A percentile compares a stretch with the other conserved stretches of the same genome.
These are phyloP conservation scores for Fusarium tjaetaba DNA, from an alignment of 2,329 filamentous ascomycete genomes.

Conservation along the genomic window DNA sequence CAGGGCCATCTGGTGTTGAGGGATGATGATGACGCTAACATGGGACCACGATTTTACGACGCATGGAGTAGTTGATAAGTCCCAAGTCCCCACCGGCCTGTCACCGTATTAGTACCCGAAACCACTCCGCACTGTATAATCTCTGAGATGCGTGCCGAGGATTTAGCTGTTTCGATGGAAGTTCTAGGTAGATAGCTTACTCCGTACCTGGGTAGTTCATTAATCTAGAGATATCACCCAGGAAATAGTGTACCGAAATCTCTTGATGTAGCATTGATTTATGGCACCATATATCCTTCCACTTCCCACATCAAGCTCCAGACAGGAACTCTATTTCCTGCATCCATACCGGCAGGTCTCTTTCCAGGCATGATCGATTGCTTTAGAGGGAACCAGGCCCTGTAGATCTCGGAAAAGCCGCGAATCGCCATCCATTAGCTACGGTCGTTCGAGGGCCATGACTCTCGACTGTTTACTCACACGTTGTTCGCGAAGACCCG, in stretches of 20 bases:
- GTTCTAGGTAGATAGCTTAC: neutral
- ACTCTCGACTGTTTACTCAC: conserved; percentile 33
- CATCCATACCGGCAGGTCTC: neutral
- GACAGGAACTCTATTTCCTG: conserved; percentile 1
- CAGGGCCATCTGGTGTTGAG: conserved; percentile 34
- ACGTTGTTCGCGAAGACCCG: conserved; percentile 42
- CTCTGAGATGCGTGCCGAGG: neutral
- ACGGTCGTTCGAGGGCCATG: conserved; percentile 25
- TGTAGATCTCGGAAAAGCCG: conserved; percentile 30
- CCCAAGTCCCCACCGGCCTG: conserved; percentile 3
- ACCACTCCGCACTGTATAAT: conserved; percentile 11
- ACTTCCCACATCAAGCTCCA: conserved; percentile 3
- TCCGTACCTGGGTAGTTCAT: neutral
- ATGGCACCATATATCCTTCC: conserved; percentile 25
- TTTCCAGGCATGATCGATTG: conserved; percentile 1
- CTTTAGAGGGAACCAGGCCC: neutral
- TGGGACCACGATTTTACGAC: conserved; percentile 34
- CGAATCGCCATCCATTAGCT: conserved; percentile 10
- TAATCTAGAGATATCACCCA: neutral
- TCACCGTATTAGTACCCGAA: neutral
- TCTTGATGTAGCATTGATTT: conserved; percentile 13
- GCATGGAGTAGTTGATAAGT: conserved; percentile 19
- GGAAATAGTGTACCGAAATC: conserved; percentile 17
- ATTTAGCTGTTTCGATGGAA: neutral
- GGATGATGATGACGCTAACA: conserved; percentile 42